Evolutionary conservation across 2,329 filamentous ascomycete species (phyloP).

Genomic region (Neurospora sp.): DNA sequence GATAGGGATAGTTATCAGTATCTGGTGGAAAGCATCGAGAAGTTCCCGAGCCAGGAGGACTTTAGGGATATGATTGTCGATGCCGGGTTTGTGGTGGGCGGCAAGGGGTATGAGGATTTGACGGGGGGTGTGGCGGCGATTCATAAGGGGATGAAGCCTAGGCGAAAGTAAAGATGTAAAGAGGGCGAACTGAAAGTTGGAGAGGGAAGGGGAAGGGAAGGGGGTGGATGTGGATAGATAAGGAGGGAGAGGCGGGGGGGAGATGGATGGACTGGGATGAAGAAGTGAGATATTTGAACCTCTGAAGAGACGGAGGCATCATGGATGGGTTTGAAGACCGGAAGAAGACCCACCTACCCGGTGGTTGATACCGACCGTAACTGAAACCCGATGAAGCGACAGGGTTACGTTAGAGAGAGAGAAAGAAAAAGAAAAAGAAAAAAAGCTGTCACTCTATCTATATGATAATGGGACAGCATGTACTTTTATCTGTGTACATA

Average conservation of each 20-base stretch:
- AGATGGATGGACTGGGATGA: too few relatives aligned
- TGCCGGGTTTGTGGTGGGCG: constrained; percentile 79
- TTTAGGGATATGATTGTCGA: constrained; percentile 76
- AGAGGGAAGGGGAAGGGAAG: too few relatives aligned
- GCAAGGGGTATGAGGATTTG: constrained; percentile 73
- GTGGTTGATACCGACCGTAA: background rate
- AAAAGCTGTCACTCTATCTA: background rate
- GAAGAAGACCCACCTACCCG: background rate
- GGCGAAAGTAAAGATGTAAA: constrained; percentile 16
- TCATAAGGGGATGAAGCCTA: constrained; percentile 88
- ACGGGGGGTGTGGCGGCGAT: constrained; percentile 91
- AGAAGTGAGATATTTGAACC: too few relatives aligned
- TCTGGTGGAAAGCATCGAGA: constrained; percentile 93
- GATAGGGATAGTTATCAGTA: constrained; percentile 98
- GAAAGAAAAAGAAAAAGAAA: background rate
- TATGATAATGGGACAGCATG: background rate
- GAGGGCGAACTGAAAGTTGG: too few relatives aligned
- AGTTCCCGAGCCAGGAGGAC: constrained; percentile 76
- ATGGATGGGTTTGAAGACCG: background rate
- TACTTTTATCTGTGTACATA: constrained; percentile 3
- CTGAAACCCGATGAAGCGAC: background rate
- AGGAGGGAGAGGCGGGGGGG: too few relatives aligned
- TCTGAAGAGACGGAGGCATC: too few relatives aligned
- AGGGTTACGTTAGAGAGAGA: background rate
- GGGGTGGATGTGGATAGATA: too few relatives aligned